These are phyloP conservation scores for Alternaria arbusti DNA, from an alignment of 2,329 filamentous ascomycete genomes.

Conservation along the genomic window DNA sequence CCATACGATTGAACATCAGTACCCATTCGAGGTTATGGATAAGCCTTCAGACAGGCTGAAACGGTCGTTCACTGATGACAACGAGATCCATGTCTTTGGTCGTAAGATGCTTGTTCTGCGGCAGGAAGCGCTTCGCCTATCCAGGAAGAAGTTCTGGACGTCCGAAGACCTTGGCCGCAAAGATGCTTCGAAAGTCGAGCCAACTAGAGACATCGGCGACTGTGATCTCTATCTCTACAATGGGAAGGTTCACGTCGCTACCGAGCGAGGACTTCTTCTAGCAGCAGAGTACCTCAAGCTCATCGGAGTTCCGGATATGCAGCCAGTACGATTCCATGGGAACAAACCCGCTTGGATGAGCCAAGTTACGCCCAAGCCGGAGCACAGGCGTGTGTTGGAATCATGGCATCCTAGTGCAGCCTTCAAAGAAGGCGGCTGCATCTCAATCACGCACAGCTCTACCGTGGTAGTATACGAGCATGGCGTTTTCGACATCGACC, in stretches of 20 bases:
- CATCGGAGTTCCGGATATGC: slow-evolving; percentile 19
- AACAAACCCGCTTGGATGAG: slow-evolving; percentile 22
- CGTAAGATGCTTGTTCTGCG: slow-evolving; percentile 6
- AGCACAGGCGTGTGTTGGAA: neutral
- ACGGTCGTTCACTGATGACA: neutral
- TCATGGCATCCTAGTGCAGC: neutral
- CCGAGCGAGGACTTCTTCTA: slow-evolving; percentile 21
- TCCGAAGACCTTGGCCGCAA: slow-evolving; percentile 15
- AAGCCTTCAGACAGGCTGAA: neutral
- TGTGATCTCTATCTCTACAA: slow-evolving; percentile 26
- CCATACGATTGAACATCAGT: slow-evolving; percentile 4
- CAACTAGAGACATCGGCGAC: slow-evolving; percentile 13
- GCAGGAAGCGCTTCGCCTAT: neutral
- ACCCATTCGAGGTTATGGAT: neutral
- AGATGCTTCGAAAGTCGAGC: neutral
- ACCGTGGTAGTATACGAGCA: neutral
- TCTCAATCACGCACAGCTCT: neutral
- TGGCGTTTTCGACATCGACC: neutral
- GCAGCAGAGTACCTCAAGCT: slow-evolving; percentile 22
- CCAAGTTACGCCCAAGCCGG: neutral
- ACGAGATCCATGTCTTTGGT: slow-evolving; percentile 4
- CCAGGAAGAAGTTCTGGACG: slow-evolving; percentile 1
- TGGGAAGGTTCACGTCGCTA: slow-evolving; percentile 21
- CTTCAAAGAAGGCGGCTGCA: neutral
- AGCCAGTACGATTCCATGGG: slow-evolving; percentile 25